phyloP scores from a whole-genome alignment of 1,139 yeast species.

The Kurtzmaniella quercitrusa region DNA sequence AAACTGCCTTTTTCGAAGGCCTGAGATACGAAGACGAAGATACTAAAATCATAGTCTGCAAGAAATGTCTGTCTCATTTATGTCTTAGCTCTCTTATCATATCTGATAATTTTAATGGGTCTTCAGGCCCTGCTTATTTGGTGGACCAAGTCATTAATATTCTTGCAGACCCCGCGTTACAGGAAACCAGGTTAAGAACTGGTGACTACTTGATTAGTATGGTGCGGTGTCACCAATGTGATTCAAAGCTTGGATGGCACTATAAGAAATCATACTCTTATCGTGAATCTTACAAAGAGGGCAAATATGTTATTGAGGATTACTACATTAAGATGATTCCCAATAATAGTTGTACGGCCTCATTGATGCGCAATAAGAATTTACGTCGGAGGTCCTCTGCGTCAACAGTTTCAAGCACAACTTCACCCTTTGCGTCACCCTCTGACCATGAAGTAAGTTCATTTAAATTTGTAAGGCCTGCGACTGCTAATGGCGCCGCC shows the following conservation, averaged over 20 bases:
- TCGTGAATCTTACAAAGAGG: constrained; percentile 69
- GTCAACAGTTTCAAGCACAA: constrained; percentile 2
- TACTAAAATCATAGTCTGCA: constrained; percentile 45
- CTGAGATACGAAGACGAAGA: constrained; percentile 31
- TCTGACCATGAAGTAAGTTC: constrained; percentile 2
- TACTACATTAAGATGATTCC: constrained; percentile 13
- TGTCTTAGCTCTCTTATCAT: constrained; percentile 44
- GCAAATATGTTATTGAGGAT: constrained; percentile 70
- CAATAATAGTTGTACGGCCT: constrained; percentile 8
- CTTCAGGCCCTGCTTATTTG: constrained; percentile 50
- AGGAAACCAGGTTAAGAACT: constrained; percentile 56
- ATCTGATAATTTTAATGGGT: constrained; percentile 49
- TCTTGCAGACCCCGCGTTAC: constrained; percentile 25
- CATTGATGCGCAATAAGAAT: constrained; percentile 7
- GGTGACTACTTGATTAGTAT: constrained; percentile 66
- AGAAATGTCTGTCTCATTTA: constrained; percentile 50
- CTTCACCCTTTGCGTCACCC: background rate
- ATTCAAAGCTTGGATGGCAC: constrained; percentile 67
- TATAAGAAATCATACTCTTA: constrained; percentile 57
- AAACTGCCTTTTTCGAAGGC: constrained; percentile 36
- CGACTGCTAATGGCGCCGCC: background rate
- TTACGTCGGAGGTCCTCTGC: constrained; percentile 7
- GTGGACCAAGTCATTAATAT: constrained; percentile 48
- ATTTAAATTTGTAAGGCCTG: constrained; percentile 5
- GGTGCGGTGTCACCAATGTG: constrained; percentile 66